phyloP scores from a whole-genome alignment of 2,329 filamentous ascomycete species.

The Cryphonectria nitschkei region DNA sequence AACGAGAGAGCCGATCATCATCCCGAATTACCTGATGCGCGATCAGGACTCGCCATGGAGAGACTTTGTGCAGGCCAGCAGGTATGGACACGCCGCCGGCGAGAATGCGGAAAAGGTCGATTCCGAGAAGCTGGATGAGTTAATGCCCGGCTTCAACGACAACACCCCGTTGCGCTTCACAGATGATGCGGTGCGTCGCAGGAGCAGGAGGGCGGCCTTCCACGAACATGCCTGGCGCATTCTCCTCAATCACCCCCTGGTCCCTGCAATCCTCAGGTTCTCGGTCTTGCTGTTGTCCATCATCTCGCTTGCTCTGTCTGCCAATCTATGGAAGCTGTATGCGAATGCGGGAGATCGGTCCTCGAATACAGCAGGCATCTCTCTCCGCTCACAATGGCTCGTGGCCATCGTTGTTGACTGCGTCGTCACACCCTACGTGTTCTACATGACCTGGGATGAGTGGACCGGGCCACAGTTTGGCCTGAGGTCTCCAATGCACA shows the following conservation, averaged over 20 bases:
- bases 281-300: constrained; percentile 83
- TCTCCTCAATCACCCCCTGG: constrained; percentile 79
- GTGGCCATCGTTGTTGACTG: constrained; percentile 90
- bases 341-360: constrained; percentile 50
- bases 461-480: constrained; percentile 94
- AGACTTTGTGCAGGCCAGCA: constrained; percentile 57
- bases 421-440: constrained; percentile 84
- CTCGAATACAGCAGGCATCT: constrained; percentile 15
- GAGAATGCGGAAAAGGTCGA: constrained; percentile 55
- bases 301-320: constrained; percentile 77
- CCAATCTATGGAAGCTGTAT: constrained; percentile 65
- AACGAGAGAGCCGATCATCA: constrained; percentile 62
- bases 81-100: constrained; percentile 51
- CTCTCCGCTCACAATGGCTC: constrained; percentile 69
- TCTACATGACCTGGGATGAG: constrained; percentile 95
- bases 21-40: constrained; percentile 47
- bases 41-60: constrained; percentile 53
- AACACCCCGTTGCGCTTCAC: constrained; percentile 34
- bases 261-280: constrained; percentile 82
- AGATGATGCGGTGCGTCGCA: constrained; percentile 22
- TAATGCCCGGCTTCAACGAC: constrained; percentile 53
- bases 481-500: constrained; percentile 79
- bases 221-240: constrained; percentile 67
- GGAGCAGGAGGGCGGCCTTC: constrained; percentile 49
- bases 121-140: constrained; percentile 45